Evolutionary conservation across 73 alveolate species (phyloP).

Genomic region (Paramecium tetraurelia): DNA sequence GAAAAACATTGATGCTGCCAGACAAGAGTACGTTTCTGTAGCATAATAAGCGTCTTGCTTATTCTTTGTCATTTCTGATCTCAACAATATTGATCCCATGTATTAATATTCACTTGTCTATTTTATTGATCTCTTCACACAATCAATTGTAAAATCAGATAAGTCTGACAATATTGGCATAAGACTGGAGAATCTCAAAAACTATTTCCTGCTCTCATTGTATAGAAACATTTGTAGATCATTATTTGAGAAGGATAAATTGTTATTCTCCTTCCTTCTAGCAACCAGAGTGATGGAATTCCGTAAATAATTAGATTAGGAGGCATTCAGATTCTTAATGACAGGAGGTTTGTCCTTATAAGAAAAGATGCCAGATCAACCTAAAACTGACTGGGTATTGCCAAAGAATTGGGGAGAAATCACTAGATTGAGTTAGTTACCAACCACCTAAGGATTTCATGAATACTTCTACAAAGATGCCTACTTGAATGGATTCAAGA

Average conservation of each 20-base stretch:
- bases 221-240: slow-evolving; percentile 97
- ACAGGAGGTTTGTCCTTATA: slow-evolving; percentile 99
- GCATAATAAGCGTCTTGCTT: slow-evolving; percentile 95
- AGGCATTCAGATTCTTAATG: slow-evolving; percentile 96
- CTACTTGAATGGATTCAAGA: slow-evolving; percentile 81
- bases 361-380: slow-evolving; percentile 94
- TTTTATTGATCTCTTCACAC: slow-evolving; percentile 88
- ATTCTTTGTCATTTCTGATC: slow-evolving; percentile 98
- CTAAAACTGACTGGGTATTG: slow-evolving; percentile 96
- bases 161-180: slow-evolving; percentile 87
- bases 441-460: slow-evolving; percentile 56
- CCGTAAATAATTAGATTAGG: slow-evolving; percentile 76
- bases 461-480: slow-evolving; percentile 61
- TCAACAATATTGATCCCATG: slow-evolving; percentile 99
- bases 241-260: slow-evolving; percentile 97
- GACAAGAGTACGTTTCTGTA: slow-evolving; percentile 97
- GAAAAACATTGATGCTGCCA: slow-evolving; percentile 94
- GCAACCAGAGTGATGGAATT: slow-evolving; percentile 90
- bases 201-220: slow-evolving; percentile 85
- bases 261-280: slow-evolving; percentile 97
- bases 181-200: slow-evolving; percentile 88
- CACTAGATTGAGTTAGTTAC: slow-evolving; percentile 76
- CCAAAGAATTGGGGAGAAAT: slow-evolving; percentile 95
- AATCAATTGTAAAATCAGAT: slow-evolving; percentile 86
- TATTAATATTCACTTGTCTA: slow-evolving; percentile 97